Evolutionary conservation across 2,329 filamentous ascomycete species (phyloP), one percentile per base, ranked within the genome.

Genomic region (Colletotrichum sp.): DNA sequence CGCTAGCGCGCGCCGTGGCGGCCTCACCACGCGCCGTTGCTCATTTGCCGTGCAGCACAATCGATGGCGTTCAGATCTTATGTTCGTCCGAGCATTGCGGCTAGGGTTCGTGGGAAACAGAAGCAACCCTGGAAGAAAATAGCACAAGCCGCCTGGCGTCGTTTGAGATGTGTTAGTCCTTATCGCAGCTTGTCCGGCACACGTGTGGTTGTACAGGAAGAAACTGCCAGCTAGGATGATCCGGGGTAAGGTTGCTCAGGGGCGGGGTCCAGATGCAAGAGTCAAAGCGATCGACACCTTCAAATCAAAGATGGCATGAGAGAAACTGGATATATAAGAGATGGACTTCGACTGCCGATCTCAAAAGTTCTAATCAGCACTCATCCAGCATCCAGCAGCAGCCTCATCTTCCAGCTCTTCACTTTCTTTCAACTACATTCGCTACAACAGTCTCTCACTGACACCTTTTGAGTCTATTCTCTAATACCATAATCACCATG

Each of bases 221-320:
- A 21, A 9, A 9, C 34, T 69, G 44, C 21, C 64, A 49, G 44
- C 26, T 26, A 39, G 36, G 64, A 69, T 69, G 36, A 74, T 76
- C 74, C 30, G 74, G 74, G 74, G 74, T 76, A 74, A 21, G 18
- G 59, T 32, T 15, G 59, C 34, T 76, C 70, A 74, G 64, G 64
- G 57, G 44, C 44, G 44, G 44, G 74, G 52, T 34, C 13, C 39
- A 63, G 57, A 49, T 15, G 49, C 16, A 69, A 24, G 12, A 69
- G 73, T 72, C 72, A 64, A 39, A 72, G 64, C 59, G 65, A 69
- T 60, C 59, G 15, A 73, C 12, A 18, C 64, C 13, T 34, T 21
- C 24, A 65, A 57, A 15, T 21, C 12, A 32, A 39, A 62, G 32
- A 60, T 57, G 21, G 12, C 70, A 69, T n/a, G 64, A 63, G 67